A percentile compares a stretch with the other conserved stretches of the same genome.
Evolutionary conservation across 2,329 filamentous ascomycete species (phyloP).

Genomic region (Nemania serpens): DNA sequence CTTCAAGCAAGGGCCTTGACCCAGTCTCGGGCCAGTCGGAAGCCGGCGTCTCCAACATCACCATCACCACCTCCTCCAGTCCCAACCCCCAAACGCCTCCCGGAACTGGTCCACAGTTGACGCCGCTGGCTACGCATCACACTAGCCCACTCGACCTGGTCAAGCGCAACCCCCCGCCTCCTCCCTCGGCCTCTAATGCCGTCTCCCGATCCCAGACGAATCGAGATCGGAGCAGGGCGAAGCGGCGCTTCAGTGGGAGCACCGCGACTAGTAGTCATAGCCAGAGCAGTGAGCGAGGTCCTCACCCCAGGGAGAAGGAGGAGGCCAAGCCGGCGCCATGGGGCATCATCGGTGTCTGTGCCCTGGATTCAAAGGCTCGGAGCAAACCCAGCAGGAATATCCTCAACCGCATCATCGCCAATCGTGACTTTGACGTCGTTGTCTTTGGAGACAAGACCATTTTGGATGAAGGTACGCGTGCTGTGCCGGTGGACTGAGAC

Average conservation of each 20-base stretch:
- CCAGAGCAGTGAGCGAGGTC: conserved; percentile 70
- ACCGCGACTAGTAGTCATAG: conserved; percentile 82
- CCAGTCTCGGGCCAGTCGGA: conserved; percentile 53
- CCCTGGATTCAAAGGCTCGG: conserved; percentile 90
- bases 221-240: conserved; percentile 69
- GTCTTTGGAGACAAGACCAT: conserved; percentile 99
- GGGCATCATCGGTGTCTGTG: conserved; percentile 87
- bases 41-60: conserved; percentile 56
- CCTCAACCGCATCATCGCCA: conserved; percentile 85
- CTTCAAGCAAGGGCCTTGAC: conserved; percentile 48
- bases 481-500: neutral
- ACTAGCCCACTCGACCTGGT: conserved; percentile 53
- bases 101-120: conserved; percentile 51
- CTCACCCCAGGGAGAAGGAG: conserved; percentile 61
- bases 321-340: conserved; percentile 63
- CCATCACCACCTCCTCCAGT: conserved; percentile 57
- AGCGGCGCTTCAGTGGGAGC: conserved; percentile 79
- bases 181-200: conserved; percentile 38
- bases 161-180: conserved; percentile 44
- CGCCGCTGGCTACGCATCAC: conserved; percentile 47
- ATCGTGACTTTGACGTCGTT: conserved; percentile 92
- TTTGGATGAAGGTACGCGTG: conserved; percentile 75
- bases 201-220: conserved; percentile 49
- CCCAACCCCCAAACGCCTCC: conserved; percentile 49
- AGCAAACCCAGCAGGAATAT: conserved; percentile 98